Conservation (phyloP, 441 rosid species). For the Croton setiger region DNA sequence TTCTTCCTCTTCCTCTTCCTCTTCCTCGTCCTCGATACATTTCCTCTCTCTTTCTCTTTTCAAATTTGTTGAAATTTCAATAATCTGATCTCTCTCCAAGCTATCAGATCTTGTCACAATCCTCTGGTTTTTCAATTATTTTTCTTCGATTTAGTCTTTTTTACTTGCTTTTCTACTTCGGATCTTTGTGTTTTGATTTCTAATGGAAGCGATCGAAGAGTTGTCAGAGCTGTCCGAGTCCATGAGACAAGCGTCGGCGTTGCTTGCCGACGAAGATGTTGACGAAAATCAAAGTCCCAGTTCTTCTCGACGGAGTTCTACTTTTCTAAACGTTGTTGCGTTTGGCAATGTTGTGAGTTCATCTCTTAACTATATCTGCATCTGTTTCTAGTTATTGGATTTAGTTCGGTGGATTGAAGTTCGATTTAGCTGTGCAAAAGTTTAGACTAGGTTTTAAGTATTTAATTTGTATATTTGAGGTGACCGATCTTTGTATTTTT, state of each 20-base stretch:
- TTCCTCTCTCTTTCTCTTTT: neutral
- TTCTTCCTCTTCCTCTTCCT: neutral
- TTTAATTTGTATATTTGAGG: neutral
- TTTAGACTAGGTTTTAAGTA: neutral
- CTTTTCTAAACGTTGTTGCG: constrained; percentile 70
- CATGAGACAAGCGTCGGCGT: constrained; percentile 64
- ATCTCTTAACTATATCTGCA: neutral
- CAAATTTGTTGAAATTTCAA: constrained; percentile 2
- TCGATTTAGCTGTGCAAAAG: neutral
- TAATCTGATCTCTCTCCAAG: neutral
- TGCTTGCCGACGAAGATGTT: constrained; percentile 81
- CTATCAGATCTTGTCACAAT: neutral
- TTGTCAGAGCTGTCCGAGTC: constrained; percentile 59
- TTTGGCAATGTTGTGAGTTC: constrained; percentile 74
- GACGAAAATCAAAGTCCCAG: constrained; percentile 47
- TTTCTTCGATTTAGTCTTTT: neutral
- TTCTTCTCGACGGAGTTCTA: constrained; percentile 38
- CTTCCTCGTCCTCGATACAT: neutral
- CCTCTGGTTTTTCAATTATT: neutral
- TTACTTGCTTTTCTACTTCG: neutral
- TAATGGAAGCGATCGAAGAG: constrained; percentile 84
- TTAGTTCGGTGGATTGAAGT: neutral
- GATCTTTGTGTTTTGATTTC: neutral
- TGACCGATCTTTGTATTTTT: neutral
- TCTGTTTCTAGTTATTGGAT: neutral